phyloP scores from a whole-genome alignment of 805 yeast species.

The Saturnispora mendoncae region DNA sequence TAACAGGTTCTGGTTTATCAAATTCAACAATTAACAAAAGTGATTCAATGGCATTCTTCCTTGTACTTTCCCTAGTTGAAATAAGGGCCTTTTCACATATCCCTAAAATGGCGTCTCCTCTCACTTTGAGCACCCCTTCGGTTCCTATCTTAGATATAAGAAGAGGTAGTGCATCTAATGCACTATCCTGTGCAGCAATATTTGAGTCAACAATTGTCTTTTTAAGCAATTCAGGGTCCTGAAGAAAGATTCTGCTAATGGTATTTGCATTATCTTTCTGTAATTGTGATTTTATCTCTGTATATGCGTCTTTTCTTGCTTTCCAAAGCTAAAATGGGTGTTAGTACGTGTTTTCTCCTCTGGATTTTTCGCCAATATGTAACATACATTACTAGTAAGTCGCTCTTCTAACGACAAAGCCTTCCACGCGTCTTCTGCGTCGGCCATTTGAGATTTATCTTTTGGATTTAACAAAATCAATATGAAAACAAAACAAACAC shows the following conservation, averaged over 20 bases:
- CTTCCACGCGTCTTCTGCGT: constrained; percentile 52
- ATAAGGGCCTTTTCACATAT: constrained; percentile 77
- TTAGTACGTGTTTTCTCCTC: constrained; percentile 2
- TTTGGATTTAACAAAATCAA: constrained; percentile 6
- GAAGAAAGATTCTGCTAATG: constrained; percentile 26
- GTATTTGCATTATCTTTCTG: constrained; percentile 15
- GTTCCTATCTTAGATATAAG: constrained; percentile 51
- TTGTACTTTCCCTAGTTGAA: constrained; percentile 69
- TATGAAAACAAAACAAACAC: background rate
- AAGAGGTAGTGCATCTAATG: constrained; percentile 45
- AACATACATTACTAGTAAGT: constrained; percentile 49
- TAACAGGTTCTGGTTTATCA: constrained; percentile 53
- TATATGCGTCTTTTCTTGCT: constrained; percentile 73
- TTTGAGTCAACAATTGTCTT: constrained; percentile 66
- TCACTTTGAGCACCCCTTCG: constrained; percentile 32
- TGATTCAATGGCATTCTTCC: constrained; percentile 53
- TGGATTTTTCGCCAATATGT: constrained; percentile 3
- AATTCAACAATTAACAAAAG: constrained; percentile 56
- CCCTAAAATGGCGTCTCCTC: constrained; percentile 35
- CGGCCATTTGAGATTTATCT: constrained; percentile 10
- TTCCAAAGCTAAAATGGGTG: constrained; percentile 50
- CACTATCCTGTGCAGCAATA: constrained; percentile 88
- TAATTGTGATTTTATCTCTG: constrained; percentile 48
- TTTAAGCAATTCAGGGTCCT: constrained; percentile 47
- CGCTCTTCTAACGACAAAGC: constrained; percentile 59